Evolutionary conservation across 192 early-diverging fungal species (phyloP).

Genomic region (Neocallimastix lanati): DNA sequence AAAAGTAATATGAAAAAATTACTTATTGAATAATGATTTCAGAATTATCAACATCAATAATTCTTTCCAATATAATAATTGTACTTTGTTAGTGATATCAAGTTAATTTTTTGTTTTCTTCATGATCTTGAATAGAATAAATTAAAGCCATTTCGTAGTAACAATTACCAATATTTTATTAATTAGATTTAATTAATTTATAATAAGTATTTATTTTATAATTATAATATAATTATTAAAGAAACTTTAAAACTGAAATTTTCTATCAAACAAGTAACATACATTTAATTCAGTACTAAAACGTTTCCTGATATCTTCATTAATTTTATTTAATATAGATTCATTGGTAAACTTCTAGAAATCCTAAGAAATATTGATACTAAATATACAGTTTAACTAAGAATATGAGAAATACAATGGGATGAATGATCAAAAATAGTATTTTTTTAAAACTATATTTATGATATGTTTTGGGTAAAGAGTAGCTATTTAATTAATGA

Average conservation of each 20-base stretch:
- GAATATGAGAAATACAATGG: conserved; percentile 55
- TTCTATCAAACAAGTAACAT: conserved; percentile 23
- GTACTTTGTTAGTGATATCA: conserved; percentile 46
- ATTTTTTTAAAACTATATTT: conserved; percentile 35
- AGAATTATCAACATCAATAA: conserved; percentile 63
- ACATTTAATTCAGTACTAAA: conserved; percentile 54
- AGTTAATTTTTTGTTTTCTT: conserved; percentile 44
- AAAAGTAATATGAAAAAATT: too few relatives aligned
- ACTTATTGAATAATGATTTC: conserved; percentile 80
- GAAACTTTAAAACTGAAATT: conserved; percentile 47
- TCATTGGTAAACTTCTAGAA: conserved; percentile 35
- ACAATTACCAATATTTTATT: conserved; percentile 75
- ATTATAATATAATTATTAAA: too few relatives aligned
- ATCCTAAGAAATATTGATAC: conserved; percentile 17
- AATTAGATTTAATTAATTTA: conserved; percentile 45
- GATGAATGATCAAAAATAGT: conserved; percentile 32
- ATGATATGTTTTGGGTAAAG: conserved; percentile 73
- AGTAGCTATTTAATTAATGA: conserved; percentile 70
- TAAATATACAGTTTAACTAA: conserved; percentile 64
- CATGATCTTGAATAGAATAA: conserved; percentile 49
- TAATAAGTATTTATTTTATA: too few relatives aligned
- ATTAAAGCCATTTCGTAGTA: conserved; percentile 71
- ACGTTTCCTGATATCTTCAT: conserved; percentile 39
- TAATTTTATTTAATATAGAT: conserved; percentile 32
- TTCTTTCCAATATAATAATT: conserved; percentile 67